A percentile compares a stretch with the other conserved stretches of the same genome.
Evolutionary conservation across 78 protist species (phyloP).

Genomic region (Dictyostelium brefeldianum): DNA sequence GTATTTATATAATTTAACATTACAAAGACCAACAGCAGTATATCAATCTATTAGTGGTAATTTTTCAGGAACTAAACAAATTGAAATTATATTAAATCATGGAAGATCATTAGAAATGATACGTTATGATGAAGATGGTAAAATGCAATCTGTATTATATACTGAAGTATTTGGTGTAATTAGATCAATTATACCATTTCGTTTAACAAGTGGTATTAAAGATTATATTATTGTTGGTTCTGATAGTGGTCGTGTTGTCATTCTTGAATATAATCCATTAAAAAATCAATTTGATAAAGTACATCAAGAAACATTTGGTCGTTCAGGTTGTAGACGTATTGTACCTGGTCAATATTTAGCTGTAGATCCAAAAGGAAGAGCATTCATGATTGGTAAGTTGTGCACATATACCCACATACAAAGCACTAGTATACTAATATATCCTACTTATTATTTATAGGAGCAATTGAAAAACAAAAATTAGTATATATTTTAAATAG

Average conservation of each 20-base stretch:
- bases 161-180: conserved; percentile 94
- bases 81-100: conserved; percentile 33
- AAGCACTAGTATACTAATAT: neutral
- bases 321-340: conserved; percentile 96
- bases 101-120: conserved; percentile 89
- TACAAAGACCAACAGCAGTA: conserved; percentile 91
- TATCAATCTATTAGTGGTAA: conserved; percentile 89
- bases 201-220: conserved; percentile 84
- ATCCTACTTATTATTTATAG: neutral
- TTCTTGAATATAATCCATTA: conserved; percentile 90
- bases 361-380: conserved; percentile 98
- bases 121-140: conserved; percentile 89
- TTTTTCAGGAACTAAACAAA: conserved; percentile 86
- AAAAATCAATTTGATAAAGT: conserved; percentile 84
- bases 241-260: conserved; percentile 94
- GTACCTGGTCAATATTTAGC: conserved; percentile 99
- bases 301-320: conserved; percentile 97
- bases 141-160: conserved; percentile 80
- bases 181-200: conserved; percentile 92
- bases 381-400: conserved; percentile 96
- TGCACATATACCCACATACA: too few relatives aligned
- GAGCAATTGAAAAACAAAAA: conserved; percentile 98
- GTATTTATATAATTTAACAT: conserved; percentile 92
- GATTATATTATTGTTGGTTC: conserved; percentile 97
- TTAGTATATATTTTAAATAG: conserved; percentile 97